A percentile compares a stretch with the other conserved stretches of the same genome.
These are phyloP conservation scores for Skeletonema menzelii DNA, from an alignment of 108 stramenopile species.

Conservation along the genomic window DNA sequence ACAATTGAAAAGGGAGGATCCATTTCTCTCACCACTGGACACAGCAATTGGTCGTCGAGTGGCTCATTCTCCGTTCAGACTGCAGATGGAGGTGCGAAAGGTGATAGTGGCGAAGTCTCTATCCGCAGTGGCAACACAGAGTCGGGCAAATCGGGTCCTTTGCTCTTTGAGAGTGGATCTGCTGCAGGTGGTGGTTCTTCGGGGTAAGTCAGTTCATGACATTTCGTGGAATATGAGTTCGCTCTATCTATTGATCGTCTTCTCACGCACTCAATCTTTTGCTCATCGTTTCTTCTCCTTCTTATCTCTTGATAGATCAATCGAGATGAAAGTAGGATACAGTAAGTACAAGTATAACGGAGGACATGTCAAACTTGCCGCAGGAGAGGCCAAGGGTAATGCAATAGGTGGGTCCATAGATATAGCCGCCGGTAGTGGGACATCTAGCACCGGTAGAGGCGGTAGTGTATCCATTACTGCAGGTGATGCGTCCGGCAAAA, in stretches of 20 bases:
- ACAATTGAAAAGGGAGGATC: background rate
- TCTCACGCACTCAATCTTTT: background rate
- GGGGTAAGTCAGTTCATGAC: background rate
- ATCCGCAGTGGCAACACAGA: background rate
- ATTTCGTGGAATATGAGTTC: background rate
- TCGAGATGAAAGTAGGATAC: slow-evolving; percentile 17
- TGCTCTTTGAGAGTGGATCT: slow-evolving; percentile 1
- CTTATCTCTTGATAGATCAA: slow-evolving; percentile 3
- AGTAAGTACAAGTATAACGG: background rate
- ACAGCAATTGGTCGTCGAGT: slow-evolving; percentile 1
- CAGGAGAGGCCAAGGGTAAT: slow-evolving; percentile 8
- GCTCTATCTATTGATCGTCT: background rate
- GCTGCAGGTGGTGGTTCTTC: background rate
- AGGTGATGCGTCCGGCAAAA: slow-evolving; percentile 8
- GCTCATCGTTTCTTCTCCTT: background rate
- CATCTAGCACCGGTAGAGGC: slow-evolving; percentile 11
- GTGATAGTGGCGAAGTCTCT: slow-evolving; percentile 3
- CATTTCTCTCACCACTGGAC: background rate
- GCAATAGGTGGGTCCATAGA: slow-evolving; percentile 17
- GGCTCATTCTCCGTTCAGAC: background rate
- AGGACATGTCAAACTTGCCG: background rate
- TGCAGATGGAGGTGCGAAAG: background rate
- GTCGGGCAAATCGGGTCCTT: background rate
- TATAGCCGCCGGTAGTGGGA: slow-evolving; percentile 22
- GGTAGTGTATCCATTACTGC: slow-evolving; percentile 8